Conservation (phyloP, 23 red algal genomes). For the Gracilaria vermiculophylla region DNA sequence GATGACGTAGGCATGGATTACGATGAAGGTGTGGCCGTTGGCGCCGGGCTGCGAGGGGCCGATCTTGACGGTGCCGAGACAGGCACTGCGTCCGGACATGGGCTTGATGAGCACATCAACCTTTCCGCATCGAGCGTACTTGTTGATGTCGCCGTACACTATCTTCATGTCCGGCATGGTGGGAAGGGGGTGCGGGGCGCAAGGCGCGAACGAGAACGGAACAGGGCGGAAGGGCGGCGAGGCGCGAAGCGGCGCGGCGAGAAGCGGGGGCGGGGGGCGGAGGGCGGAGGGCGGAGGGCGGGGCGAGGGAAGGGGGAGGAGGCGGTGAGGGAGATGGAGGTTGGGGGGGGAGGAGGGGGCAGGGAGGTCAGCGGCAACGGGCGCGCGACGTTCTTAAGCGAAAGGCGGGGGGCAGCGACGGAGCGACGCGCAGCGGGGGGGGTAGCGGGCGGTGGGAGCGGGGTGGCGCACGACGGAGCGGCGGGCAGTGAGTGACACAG, state of each 20-base stretch:
- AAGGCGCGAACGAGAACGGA: not conserved
- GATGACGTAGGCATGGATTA: slow-evolving; percentile 58
- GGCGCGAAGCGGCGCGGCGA: not conserved
- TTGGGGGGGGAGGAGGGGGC: not conserved
- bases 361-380: not conserved
- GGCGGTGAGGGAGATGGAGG: not conserved
- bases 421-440: not conserved
- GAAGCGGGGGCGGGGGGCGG: not conserved
- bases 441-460: not conserved
- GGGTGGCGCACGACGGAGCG: not conserved
- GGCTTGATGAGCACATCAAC: slow-evolving; percentile 43
- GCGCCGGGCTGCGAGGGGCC: slow-evolving; percentile 33
- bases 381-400: not conserved
- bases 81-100: slow-evolving; percentile 20
- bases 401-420: not conserved
- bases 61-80: slow-evolving; percentile 37
- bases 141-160: slow-evolving; percentile 45
- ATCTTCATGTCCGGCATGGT: slow-evolving; percentile 54
- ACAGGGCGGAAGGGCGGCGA: no score
- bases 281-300: not conserved
- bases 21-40: slow-evolving; percentile 50
- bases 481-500: not conserved
- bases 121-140: slow-evolving; percentile 46
- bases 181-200: not conserved
- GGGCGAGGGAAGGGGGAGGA: not conserved